Evolutionary conservation across 1,139 yeast genomes (phyloP), one percentile per base, ranked within the genome.

Genomic region (Arxiozyma telluris): DNA sequence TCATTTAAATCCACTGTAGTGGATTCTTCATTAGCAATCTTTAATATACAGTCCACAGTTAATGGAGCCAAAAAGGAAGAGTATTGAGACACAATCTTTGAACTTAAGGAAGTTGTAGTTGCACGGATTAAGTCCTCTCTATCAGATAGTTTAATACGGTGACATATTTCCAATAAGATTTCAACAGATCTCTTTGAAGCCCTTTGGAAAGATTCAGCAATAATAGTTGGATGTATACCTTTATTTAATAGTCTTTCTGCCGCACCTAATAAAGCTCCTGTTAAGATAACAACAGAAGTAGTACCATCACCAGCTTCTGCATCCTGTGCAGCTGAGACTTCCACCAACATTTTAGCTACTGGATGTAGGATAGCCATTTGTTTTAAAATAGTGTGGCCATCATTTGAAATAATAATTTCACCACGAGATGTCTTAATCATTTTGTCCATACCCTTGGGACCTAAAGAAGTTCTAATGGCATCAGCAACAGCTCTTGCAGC

Each of bases 221-320:
- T 89, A 55, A 90, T 80, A 15, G 96, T 88, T 53, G 99, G 99
- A 71, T 93, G 98, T 61, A 93, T 89, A 12, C 98, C 98, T 68
- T 87, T 89, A 62, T 81, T 83, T 62, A 93, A 78, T 58, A 93
- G 76, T 68, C 86, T 83, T 64, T 94, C 98, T 53, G 98, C 96
- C 25, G 98, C 98, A 41, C 93, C 96, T 54, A 93, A 76, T 53
- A 93, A 75, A 8, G 97, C 93, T 38, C 99, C 98, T 4, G 98
- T 89, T 61, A 93, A 77, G 57, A 93, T 93, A 41, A 95, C 98
- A 43, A 93, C 98, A 1, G 97, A 84, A 0, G 99, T 93, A 47
- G 99, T 93, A 60, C 99, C 99, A 69, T 93, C 99, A 55, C 99
- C 99, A 23, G 98, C 98, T 70, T 91, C 99, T 41, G 91, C 85